phyloP scores from a whole-genome alignment of 2,329 filamentous ascomycete species.

The Colletotrichum australisinense region DNA sequence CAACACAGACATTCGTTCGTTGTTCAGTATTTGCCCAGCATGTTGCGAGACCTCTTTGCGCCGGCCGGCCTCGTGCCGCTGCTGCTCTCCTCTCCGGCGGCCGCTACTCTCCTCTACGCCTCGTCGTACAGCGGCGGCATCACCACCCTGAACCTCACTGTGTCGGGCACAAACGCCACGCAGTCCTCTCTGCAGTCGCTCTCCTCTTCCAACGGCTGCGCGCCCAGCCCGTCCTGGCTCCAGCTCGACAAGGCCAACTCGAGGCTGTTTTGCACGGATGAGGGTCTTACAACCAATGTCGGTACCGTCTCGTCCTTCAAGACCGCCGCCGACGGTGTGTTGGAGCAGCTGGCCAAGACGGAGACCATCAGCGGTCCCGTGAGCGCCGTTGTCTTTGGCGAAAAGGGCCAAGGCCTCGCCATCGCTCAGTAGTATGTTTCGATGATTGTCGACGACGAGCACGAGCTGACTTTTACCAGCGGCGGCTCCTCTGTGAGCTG shows the following conservation, averaged over 20 bases:
- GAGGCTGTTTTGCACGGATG: slow-evolving; percentile 70
- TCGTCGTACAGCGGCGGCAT: slow-evolving; percentile 61
- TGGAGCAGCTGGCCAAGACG: slow-evolving; percentile 50
- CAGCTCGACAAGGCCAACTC: slow-evolving; percentile 62
- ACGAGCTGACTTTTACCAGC: slow-evolving; percentile 40
- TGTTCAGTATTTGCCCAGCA: slow-evolving; percentile 17
- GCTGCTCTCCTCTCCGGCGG: slow-evolving; percentile 42
- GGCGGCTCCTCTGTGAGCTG: slow-evolving; percentile 55
- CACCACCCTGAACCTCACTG: slow-evolving; percentile 58
- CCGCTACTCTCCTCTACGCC: slow-evolving; percentile 57
- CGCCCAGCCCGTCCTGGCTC: slow-evolving; percentile 69
- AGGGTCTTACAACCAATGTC: slow-evolving; percentile 60
- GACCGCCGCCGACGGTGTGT: slow-evolving; percentile 49
- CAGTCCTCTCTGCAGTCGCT: slow-evolving; percentile 52
- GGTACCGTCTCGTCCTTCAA: slow-evolving; percentile 59
- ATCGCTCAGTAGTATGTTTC: slow-evolving; percentile 59
- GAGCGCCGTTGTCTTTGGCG: slow-evolving; percentile 56
- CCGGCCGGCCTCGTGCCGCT: slow-evolving; percentile 29
- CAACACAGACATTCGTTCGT: slow-evolving; percentile 4
- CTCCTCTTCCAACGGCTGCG: slow-evolving; percentile 59
- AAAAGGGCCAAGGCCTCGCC: slow-evolving; percentile 51
- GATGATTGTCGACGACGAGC: background rate
- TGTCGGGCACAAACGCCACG: slow-evolving; percentile 39
- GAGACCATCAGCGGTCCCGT: slow-evolving; percentile 55
- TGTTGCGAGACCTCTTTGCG: slow-evolving; percentile 34